Conservation (phyloP, 164 flowering plant species). For the Cinnamomum chago region DNA sequence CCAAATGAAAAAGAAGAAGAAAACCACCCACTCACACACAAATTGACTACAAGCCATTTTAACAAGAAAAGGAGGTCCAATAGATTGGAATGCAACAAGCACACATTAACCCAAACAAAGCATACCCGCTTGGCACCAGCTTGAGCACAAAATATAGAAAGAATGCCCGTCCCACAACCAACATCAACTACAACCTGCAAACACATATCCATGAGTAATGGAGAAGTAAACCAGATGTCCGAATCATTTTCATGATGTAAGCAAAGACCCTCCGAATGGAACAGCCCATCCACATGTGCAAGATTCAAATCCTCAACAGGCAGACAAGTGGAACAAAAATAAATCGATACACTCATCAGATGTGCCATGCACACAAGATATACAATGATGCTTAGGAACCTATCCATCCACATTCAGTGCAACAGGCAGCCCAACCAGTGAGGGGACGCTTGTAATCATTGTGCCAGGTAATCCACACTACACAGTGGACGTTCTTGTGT, state of each 20-base stretch:
- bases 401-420: neutral
- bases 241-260: neutral
- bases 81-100: neutral
- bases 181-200: constrained; percentile 95
- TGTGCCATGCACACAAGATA: neutral
- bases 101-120: neutral
- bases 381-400: neutral
- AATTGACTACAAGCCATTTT: neutral
- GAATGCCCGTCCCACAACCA: constrained; percentile 98
- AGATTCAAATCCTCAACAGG: neutral
- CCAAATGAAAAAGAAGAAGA: neutral
- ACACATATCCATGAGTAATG: neutral
- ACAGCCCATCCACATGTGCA: neutral
- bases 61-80: neutral
- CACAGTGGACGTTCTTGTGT: neutral
- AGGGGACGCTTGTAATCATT: neutral
- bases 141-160: constrained; percentile 95
- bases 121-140: constrained; percentile 95
- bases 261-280: neutral
- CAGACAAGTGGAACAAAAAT: neutral
- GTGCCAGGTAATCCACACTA: neutral
- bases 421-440: neutral
- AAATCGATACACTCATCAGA: neutral
- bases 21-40: neutral
- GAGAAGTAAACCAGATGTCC: neutral